Evolutionary conservation across 192 early-diverging fungal species (phyloP).

Genomic region (Paraglomus occultum): DNA sequence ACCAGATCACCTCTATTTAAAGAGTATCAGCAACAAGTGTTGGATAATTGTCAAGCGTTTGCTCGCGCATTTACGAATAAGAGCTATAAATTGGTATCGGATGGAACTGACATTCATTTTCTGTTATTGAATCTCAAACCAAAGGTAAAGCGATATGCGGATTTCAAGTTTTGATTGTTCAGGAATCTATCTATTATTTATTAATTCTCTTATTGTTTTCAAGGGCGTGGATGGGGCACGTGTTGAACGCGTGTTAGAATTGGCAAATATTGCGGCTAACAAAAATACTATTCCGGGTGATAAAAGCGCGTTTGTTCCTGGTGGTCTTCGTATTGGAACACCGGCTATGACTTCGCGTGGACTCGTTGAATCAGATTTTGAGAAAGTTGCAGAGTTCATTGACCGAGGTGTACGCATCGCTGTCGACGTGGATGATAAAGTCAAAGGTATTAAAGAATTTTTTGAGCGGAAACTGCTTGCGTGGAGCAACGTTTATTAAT

Average conservation of each 20-base stretch:
- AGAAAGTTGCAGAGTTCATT: constrained; percentile 80
- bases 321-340: constrained; percentile 91
- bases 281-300: constrained; percentile 99
- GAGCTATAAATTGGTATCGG: constrained; percentile 83
- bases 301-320: constrained; percentile 88
- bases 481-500: neutral
- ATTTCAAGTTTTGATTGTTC: too few relatives aligned
- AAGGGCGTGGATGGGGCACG: constrained; percentile 92
- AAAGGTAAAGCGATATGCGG: constrained; percentile 42
- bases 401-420: constrained; percentile 84
- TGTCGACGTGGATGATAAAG: constrained; percentile 61
- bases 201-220: too few relatives aligned
- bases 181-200: too few relatives aligned
- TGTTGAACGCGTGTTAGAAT: constrained; percentile 92
- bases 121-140: constrained; percentile 84
- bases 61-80: constrained; percentile 69
- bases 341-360: constrained; percentile 99
- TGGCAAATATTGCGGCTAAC: constrained; percentile 96
- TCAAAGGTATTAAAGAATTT: constrained; percentile 46
- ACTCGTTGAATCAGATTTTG: constrained; percentile 84
- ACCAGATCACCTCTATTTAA: constrained; percentile 82
- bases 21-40: constrained; percentile 88
- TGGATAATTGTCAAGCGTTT: constrained; percentile 88
- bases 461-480: neutral
- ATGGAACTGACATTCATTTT: constrained; percentile 95